Evolutionary conservation across 2,329 filamentous ascomycete genomes (phyloP).

Genomic region (Lachnellula cervina): DNA sequence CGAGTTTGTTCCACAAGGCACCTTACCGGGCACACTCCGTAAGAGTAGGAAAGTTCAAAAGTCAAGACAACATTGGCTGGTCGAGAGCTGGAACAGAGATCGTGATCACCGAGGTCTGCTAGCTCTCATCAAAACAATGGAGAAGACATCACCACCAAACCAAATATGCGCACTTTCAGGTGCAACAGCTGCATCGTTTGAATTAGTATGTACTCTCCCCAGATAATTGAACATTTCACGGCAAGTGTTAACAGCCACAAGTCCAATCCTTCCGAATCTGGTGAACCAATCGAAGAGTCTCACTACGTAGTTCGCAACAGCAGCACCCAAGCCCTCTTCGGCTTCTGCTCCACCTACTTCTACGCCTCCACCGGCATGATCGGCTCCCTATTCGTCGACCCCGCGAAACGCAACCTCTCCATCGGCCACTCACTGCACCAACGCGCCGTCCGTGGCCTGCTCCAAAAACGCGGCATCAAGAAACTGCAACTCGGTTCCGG

Average conservation of each 20-base stretch:
- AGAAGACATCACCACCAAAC: constrained; percentile 61
- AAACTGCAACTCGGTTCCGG: constrained; percentile 77
- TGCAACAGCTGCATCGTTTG: constrained; percentile 69
- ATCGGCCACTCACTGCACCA: constrained; percentile 88
- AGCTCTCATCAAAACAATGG: constrained; percentile 66
- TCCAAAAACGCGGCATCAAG: constrained; percentile 69
- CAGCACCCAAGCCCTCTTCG: constrained; percentile 84
- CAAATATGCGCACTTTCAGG: constrained; percentile 60
- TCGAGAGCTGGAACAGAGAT: constrained; percentile 79
- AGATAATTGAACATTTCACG: not conserved
- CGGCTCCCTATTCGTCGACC: constrained; percentile 85
- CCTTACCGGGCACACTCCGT: constrained; percentile 67
- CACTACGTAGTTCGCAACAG: constrained; percentile 94
- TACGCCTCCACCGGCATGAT: constrained; percentile 59
- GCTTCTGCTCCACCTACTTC: constrained; percentile 87
- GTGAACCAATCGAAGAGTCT: constrained; percentile 66
- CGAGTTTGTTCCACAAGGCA: constrained; percentile 57
- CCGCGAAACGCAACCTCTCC: constrained; percentile 76
- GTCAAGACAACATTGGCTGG: constrained; percentile 91
- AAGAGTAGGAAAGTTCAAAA: constrained; percentile 85
- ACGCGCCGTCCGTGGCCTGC: constrained; percentile 71
- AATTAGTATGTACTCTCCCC: constrained; percentile 44
- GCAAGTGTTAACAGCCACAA: not conserved
- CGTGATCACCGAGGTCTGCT: constrained; percentile 71
- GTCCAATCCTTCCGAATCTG: constrained; percentile 31